Percentiles rank a stretch among this genome's conserved stretches.
Evolutionary conservation across 805 yeast species (phyloP).

Genomic region (Saccharomycopsis fibuligera): DNA sequence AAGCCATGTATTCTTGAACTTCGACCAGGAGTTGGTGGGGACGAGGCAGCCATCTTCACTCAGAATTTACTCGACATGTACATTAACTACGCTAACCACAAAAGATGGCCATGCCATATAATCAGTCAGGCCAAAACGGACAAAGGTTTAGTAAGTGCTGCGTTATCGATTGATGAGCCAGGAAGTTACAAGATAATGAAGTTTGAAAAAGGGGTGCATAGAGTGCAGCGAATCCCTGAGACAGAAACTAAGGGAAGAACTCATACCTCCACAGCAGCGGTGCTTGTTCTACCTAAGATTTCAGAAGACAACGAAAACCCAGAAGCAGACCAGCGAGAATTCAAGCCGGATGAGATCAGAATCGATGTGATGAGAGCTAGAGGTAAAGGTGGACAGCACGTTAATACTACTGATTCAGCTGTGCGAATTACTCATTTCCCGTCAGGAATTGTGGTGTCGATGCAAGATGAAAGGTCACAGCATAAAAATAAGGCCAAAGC

Average conservation of each 20-base stretch:
- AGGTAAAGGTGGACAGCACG: conserved; percentile 98
- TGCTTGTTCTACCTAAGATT: conserved; percentile 82
- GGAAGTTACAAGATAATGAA: conserved; percentile 71
- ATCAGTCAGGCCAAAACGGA: conserved; percentile 51
- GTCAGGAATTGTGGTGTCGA: conserved; percentile 79
- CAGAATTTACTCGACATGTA: conserved; percentile 80
- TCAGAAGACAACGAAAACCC: conserved; percentile 37
- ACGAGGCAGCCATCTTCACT: conserved; percentile 86
- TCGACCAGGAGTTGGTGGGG: conserved; percentile 95
- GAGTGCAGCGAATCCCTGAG: conserved; percentile 90
- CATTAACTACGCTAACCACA: conserved; percentile 54
- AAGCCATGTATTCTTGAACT: conserved; percentile 76
- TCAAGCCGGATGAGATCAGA: conserved; percentile 81
- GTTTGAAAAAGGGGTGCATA: conserved; percentile 90
- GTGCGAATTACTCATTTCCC: conserved; percentile 90
- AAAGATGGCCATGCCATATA: conserved; percentile 61
- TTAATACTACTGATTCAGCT: conserved; percentile 94
- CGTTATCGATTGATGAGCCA: conserved; percentile 62
- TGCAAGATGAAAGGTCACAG: conserved; percentile 94
- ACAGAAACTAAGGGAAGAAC: conserved; percentile 92
- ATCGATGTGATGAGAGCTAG: conserved; percentile 97
- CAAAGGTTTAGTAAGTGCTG: conserved; percentile 69
- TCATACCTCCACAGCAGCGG: conserved; percentile 95
- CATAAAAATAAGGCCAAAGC: conserved; percentile 93
- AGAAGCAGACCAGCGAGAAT: conserved; percentile 57